Percentiles rank a stretch among this genome's conserved stretches.
Evolutionary conservation across 2,329 filamentous ascomycete species (phyloP).

Genomic region (Dactylonectria estremocensis): DNA sequence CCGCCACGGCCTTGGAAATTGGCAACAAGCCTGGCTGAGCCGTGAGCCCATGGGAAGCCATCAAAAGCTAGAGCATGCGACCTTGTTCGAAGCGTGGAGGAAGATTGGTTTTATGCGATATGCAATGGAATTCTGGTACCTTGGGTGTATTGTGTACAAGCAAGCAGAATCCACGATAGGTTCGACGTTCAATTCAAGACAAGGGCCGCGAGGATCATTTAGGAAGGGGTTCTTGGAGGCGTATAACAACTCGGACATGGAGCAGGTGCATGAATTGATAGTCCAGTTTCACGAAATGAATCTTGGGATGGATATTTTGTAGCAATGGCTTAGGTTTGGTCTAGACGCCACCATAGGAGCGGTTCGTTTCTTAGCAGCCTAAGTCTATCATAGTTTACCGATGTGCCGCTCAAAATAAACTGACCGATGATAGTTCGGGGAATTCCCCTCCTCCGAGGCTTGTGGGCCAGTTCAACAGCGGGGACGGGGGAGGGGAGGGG

Average conservation of each 20-base stretch:
- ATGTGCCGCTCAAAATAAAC: background rate
- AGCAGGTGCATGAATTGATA: conserved; percentile 22
- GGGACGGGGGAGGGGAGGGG: background rate
- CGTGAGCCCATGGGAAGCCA: background rate
- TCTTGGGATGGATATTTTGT: background rate
- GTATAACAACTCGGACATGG: conserved; percentile 19
- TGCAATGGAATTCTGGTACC: conserved; percentile 15
- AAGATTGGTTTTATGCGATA: conserved; percentile 14
- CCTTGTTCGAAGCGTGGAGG: background rate
- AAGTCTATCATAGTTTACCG: background rate
- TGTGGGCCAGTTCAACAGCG: background rate
- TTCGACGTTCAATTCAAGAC: background rate
- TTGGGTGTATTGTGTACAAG: conserved; percentile 11
- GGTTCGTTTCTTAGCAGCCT: background rate
- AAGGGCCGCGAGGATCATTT: background rate
- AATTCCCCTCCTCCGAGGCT: background rate
- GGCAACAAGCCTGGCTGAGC: conserved; percentile 22
- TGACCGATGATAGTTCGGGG: background rate
- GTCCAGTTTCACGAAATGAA: conserved; percentile 15
- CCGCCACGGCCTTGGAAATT: conserved; percentile 24
- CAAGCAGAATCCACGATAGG: background rate
- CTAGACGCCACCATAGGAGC: background rate
- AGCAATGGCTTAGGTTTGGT: background rate
- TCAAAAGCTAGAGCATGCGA: background rate
- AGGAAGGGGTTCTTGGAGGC: background rate